These are phyloP conservation scores for Anthostomella pinea DNA, from an alignment of 2,329 filamentous ascomycete species.

Conservation along the genomic window DNA sequence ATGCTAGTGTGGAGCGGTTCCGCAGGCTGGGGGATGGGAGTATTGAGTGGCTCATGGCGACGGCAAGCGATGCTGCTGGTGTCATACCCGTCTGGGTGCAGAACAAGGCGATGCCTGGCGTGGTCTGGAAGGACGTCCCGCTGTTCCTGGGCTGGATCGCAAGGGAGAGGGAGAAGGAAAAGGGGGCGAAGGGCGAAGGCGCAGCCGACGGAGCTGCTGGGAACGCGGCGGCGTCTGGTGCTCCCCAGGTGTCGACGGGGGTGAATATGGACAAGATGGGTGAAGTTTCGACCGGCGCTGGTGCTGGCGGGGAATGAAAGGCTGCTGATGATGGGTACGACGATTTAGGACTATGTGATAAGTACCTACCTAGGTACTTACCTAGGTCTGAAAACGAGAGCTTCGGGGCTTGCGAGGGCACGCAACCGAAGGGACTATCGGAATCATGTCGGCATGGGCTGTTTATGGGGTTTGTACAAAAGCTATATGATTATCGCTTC, in stretches of 20 bases:
- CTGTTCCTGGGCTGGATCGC: constrained; percentile 64
- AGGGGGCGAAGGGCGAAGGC: constrained; percentile 1
- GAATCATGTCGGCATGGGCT: no score
- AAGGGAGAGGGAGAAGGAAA: constrained; percentile 38
- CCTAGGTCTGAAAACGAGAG: no score
- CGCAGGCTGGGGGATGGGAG: constrained; percentile 39
- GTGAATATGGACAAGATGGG: constrained; percentile 7
- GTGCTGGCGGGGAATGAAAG: constrained; percentile 5
- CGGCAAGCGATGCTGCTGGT: constrained; percentile 68
- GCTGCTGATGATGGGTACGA: background rate
- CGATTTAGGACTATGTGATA: background rate
- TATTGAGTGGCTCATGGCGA: constrained; percentile 77
- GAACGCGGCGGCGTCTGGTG: constrained; percentile 3
- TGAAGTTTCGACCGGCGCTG: constrained; percentile 9
- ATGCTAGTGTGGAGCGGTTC: constrained; percentile 64
- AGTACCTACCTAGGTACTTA: background rate
- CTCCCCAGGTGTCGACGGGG: constrained; percentile 12
- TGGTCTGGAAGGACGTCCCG: constrained; percentile 69
- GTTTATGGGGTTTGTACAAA: no score
- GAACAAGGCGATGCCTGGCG: constrained; percentile 58
- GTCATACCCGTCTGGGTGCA: constrained; percentile 64
- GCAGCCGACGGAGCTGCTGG: background rate
- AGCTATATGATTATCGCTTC: no score
- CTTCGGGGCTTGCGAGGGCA: no score
- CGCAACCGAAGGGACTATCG: no score